Evolutionary conservation across 2,329 filamentous ascomycete species (phyloP).

Genomic region (Bipolaris victoriae): DNA sequence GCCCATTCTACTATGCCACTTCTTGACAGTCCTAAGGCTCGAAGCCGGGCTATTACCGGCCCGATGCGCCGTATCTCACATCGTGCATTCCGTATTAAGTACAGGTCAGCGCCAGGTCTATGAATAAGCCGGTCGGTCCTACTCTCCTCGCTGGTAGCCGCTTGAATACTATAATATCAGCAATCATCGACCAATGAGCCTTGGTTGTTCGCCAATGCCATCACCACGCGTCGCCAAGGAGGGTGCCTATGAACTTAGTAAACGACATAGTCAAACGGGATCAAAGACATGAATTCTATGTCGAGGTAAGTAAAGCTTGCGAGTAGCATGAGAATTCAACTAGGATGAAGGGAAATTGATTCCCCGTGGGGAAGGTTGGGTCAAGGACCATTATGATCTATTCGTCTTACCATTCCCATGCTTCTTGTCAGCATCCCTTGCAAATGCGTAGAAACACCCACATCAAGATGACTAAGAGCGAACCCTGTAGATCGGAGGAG

Average conservation of each 20-base stretch:
- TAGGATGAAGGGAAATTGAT: not conserved
- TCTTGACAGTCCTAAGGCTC: not conserved
- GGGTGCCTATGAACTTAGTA: not conserved
- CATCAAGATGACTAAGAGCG: too few relatives aligned
- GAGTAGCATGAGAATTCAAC: not conserved
- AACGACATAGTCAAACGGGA: not conserved
- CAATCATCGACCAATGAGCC: not conserved
- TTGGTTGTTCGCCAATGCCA: slow-evolving; percentile 1
- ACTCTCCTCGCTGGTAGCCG: not conserved
- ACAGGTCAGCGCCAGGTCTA: not conserved
- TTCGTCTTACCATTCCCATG: too few relatives aligned
- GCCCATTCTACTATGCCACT: not conserved
- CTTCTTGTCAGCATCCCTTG: too few relatives aligned
- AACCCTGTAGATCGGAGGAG: too few relatives aligned
- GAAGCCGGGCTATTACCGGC: not conserved
- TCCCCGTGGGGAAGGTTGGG: too few relatives aligned
- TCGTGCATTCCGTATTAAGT: slow-evolving; percentile 4
- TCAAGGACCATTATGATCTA: too few relatives aligned
- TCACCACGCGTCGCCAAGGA: not conserved
- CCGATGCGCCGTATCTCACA: slow-evolving; percentile 6
- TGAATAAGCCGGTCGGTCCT: not conserved
- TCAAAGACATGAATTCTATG: not conserved
- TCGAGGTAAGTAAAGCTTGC: not conserved
- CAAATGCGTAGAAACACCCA: too few relatives aligned
- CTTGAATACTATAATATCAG: not conserved